Base-by-base conservation (phyloP, 306 rosid genomes). In the Inga leiocalycina region DNA sequence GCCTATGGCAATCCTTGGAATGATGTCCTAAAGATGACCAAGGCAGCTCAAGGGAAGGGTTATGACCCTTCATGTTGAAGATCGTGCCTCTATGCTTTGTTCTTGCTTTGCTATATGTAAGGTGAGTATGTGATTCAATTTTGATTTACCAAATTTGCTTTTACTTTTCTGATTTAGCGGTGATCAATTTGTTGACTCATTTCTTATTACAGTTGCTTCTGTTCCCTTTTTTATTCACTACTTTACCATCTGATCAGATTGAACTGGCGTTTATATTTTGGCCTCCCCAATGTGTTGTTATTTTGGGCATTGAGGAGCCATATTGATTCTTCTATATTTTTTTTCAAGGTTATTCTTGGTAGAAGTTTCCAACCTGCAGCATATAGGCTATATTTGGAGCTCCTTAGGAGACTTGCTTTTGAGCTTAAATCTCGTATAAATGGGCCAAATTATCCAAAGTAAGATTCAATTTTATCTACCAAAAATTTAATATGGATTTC, bases 301-400 rank as follows among this genome's bases (percentile, higher is more conserved):
- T 32, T 32, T 41, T 44, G 17, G 46, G 41, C 77, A 76, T 19
- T 79, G 12, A 46, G 48, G 27, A 32, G 74, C 59, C 48, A 15
- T 54, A 39, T 80, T 79, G 44, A 62, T 74, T 17, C 22, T 35
- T 14, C 52, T 51, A 8, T 77, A 19, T 73, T 76, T n/a, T 76
- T 84, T 79, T 77, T 52, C 93, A 94, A 98, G 91, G 98, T 96
- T 76, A 86, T 92, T 88, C 97, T 98, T 61, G 83, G 89, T 74
- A 86, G 99, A 82, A 87, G 79, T 78, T 86, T 82, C 77, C 97
- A 91, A 83, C 98, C 98, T 35, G 95, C 83, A 19, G 97, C 98
- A 3, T 94, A 92, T 81, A 89, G 99, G 81, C 91, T 94, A 65
- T 96, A 94, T 74, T 79, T 96, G 88, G 99, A 94, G 79, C 95